phyloP scores from a whole-genome alignment of 2,329 filamentous ascomycete genomes.

The Decorospora gaudefroyi region DNA sequence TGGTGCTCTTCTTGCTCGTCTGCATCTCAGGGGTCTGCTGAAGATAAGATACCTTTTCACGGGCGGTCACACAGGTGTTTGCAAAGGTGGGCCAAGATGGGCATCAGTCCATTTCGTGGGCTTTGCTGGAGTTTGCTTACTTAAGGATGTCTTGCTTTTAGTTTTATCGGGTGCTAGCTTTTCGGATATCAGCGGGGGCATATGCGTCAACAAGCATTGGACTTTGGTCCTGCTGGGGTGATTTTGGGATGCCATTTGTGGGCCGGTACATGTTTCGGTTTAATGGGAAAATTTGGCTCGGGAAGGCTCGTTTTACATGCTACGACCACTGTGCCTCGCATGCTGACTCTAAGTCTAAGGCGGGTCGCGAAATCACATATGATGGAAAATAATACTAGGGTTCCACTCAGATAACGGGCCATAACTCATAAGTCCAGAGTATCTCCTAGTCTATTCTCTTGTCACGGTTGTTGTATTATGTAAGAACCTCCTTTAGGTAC shows the following conservation, averaged over 20 bases:
- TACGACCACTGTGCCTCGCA: too few relatives aligned
- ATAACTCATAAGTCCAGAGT: too few relatives aligned
- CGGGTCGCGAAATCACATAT: too few relatives aligned
- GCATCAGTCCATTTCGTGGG: slow-evolving; percentile 26
- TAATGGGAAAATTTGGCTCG: slow-evolving; percentile 41
- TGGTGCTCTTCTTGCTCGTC: slow-evolving; percentile 39
- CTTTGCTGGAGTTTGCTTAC: slow-evolving; percentile 34
- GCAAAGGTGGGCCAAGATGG: slow-evolving; percentile 32
- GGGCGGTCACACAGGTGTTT: slow-evolving; percentile 40
- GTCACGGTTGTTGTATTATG: too few relatives aligned
- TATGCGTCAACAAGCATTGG: slow-evolving; percentile 21
- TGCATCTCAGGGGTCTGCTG: slow-evolving; percentile 38
- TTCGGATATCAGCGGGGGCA: slow-evolving; percentile 23
- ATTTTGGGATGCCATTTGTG: slow-evolving; percentile 29
- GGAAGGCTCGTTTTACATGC: slow-evolving; percentile 1
- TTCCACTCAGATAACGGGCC: too few relatives aligned
- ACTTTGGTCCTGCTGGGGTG: slow-evolving; percentile 23
- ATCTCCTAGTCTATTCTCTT: too few relatives aligned
- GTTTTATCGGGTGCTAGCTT: slow-evolving; percentile 19
- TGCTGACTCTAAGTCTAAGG: too few relatives aligned
- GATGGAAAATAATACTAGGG: too few relatives aligned
- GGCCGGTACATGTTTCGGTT: slow-evolving; percentile 28
- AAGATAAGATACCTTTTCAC: slow-evolving; percentile 39
- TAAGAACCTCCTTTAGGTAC: too few relatives aligned
- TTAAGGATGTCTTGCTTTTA: slow-evolving; percentile 24